These are phyloP conservation scores for Trypanosoma melophagium DNA, from an alignment of 208 protist species.

Conservation along the genomic window DNA sequence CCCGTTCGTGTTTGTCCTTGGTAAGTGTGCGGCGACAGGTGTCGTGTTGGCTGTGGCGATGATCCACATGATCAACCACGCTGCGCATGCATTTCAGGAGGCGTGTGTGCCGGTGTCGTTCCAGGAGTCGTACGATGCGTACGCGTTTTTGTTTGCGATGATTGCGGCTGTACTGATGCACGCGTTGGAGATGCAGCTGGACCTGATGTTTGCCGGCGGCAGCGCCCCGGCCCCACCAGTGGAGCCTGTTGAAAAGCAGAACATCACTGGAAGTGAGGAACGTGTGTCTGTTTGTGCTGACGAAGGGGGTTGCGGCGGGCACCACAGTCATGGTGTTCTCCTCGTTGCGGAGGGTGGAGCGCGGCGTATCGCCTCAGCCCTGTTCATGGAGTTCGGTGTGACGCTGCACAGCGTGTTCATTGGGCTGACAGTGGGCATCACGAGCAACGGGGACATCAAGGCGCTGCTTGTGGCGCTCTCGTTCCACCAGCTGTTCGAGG, in stretches of 20 bases:
- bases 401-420: constrained; percentile 71
- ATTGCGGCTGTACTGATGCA: constrained; percentile 58
- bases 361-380: constrained; percentile 1
- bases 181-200: constrained; percentile 42
- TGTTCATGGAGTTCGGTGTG: constrained; percentile 50
- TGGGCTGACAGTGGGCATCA: constrained; percentile 52
- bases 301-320: background rate
- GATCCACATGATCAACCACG: constrained; percentile 68
- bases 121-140: constrained; percentile 38
- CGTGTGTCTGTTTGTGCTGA: background rate
- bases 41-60: constrained; percentile 57
- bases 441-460: constrained; percentile 28
- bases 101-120: constrained; percentile 43
- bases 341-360: background rate
- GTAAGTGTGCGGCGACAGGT: constrained; percentile 55
- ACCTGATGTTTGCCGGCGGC: constrained; percentile 40
- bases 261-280: too few species aligned
- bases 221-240: background rate
- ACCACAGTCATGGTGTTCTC: background rate
- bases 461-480: constrained; percentile 20
- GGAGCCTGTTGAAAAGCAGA: background rate
- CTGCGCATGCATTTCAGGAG: constrained; percentile 31
- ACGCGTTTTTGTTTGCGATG: constrained; percentile 53
- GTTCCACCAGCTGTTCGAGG: constrained; percentile 39
- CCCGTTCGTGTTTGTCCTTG: constrained; percentile 46